Conservation (phyloP, 2,329 filamentous ascomycete species). For the Sarocladium oryzae region DNA sequence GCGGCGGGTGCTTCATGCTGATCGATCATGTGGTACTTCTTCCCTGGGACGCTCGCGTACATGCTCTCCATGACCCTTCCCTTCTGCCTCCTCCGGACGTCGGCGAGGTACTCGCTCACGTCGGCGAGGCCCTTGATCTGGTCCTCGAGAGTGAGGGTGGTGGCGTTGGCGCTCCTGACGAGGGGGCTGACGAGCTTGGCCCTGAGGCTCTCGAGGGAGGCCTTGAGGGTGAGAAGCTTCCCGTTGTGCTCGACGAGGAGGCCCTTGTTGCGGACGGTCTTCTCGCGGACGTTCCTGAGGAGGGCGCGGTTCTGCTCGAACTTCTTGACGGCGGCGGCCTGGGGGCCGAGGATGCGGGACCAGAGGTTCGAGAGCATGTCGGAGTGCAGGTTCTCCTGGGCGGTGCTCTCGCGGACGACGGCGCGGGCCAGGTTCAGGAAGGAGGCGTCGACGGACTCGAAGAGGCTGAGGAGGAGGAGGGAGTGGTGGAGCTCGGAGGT, state of each 20-base stretch:
- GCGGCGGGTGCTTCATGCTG: too few species aligned
- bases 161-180: constrained; percentile 62
- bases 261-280: constrained; percentile 81
- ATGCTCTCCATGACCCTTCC: constrained; percentile 74
- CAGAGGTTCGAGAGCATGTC: constrained; percentile 80
- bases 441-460: constrained; percentile 84
- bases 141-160: constrained; percentile 70
- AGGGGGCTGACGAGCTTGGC: constrained; percentile 80
- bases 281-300: constrained; percentile 69
- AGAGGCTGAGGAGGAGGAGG: constrained; percentile 76
- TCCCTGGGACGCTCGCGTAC: constrained; percentile 46
- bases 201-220: constrained; percentile 77
- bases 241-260: constrained; percentile 82
- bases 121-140: constrained; percentile 79
- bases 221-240: constrained; percentile 75
- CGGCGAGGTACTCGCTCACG: constrained; percentile 71
- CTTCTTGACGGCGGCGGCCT: constrained; percentile 70
- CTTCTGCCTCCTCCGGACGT: constrained; percentile 73
- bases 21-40: constrained; percentile 25
- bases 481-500: constrained; percentile 76
- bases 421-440: constrained; percentile 83
- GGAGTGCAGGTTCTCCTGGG: constrained; percentile 72
- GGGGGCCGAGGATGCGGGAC: constrained; percentile 75
- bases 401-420: constrained; percentile 75
- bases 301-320: constrained; percentile 85